Evolutionary conservation across 768 basidiomycete genomes (phyloP), one percentile per base, ranked within the genome.

Genomic region (Mycena epipterygia): DNA sequence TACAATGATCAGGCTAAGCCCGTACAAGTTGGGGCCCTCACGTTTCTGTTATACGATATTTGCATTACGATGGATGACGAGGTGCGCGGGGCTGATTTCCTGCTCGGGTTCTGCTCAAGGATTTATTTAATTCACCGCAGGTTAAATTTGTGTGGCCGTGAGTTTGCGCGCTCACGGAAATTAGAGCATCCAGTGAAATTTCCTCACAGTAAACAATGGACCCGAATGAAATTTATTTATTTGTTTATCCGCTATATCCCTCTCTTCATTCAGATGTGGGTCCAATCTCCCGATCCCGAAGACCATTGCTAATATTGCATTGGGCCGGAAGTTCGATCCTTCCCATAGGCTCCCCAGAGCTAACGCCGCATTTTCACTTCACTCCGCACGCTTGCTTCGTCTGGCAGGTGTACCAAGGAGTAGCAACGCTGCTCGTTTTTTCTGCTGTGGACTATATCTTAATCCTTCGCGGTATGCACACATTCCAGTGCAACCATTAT

Each of bases 321-420:
- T 21, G 23, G 53, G 46, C 60, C 51, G 39, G 17, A n/a, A 35
- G 82, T 57, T 80, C 82, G 7, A 79, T 81, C 48, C 73, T 82
- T 27, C 72, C 81, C 58, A 78, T 83, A 48, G 82, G 81, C 27
- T 68, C 66, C 5, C 78, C 82, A 27, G 81, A 82, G 58, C 65
- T 83, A 29, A 79, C 81, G 17, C 79, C 83, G 5, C 71, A 65
- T 5, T 80, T 84, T 41, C 76, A 80, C 44, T 85, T 84, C 68
- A 81, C 84, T 2, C 62, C 67, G 9, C 81, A 82, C 63, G 83
- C 79, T 44, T 86, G 85, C 72, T 86, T 79, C 73, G 81, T 84
- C 60, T 86, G 84, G 84, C 79, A 84, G 69, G 76, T 84, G n/a
- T 85, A 81, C 61, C 84, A 84, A 76, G 84, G 79, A 21, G 76